A percentile compares a stretch with the other conserved stretches of the same genome.
These are phyloP conservation scores for Melaleuca alternifolia DNA, from an alignment of 345 rosid genomes.

Conservation along the genomic window DNA sequence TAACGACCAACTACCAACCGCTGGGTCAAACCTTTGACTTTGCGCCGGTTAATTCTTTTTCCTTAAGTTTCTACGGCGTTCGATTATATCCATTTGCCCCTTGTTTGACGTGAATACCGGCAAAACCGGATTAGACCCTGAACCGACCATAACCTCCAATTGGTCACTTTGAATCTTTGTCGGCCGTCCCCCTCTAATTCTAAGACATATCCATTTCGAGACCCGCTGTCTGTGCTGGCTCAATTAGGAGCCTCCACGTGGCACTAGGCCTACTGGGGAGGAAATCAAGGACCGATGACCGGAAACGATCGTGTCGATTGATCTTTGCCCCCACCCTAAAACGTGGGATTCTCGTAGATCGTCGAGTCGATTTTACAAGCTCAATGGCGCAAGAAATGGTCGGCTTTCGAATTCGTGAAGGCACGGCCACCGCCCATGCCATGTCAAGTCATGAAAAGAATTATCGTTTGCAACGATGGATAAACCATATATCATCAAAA, in stretches of 20 bases:
- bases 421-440: accelerated
- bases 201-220: too few species aligned
- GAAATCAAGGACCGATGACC: not conserved
- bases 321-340: not conserved
- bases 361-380: accelerated
- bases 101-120: not conserved
- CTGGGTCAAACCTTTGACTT: not conserved
- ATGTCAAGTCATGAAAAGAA: not conserved
- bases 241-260: not conserved
- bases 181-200: not conserved
- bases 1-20: not conserved
- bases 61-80: not conserved
- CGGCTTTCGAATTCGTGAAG: accelerated
- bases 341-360: not conserved
- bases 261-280: not conserved
- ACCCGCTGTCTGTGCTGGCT: not conserved
- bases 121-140: not conserved
- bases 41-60: not conserved
- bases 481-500: too few species aligned
- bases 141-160: not conserved
- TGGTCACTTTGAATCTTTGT: not conserved
- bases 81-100: not conserved
- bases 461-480: too few species aligned
- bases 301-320: not conserved
- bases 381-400: accelerated